Evolutionary conservation across 2,329 filamentous ascomycete species (phyloP).

Genomic region (Nannizziopsis arthrosporioides): DNA sequence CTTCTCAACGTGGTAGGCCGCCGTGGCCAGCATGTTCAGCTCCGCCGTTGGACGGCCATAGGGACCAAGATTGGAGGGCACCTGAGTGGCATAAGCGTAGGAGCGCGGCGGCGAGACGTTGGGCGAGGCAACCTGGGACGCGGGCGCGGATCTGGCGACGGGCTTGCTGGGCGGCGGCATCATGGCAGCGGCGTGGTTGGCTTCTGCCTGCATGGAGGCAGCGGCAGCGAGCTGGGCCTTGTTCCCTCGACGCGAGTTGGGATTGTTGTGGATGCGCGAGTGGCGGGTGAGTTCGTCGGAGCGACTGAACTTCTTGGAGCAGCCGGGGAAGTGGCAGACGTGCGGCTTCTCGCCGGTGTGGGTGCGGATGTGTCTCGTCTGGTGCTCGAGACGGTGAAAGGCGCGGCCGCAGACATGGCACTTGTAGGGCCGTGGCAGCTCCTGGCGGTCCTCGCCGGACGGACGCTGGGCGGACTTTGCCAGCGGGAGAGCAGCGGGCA

Average conservation of each 20-base stretch:
- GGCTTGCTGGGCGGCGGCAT: conserved; percentile 69
- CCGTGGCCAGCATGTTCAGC: conserved; percentile 57
- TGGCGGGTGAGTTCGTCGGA: conserved; percentile 95
- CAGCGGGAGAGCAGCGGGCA: conserved; percentile 32
- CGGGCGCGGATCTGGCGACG: conserved; percentile 77
- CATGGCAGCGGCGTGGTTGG: conserved; percentile 47
- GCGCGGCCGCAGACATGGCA: conserved; percentile 97
- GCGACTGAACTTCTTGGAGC: conserved; percentile 92
- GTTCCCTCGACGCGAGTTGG: conserved; percentile 87
- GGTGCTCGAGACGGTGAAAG: conserved; percentile 94
- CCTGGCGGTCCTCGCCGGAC: conserved; percentile 46
- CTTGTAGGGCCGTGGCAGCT: conserved; percentile 93
- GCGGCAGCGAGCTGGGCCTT: conserved; percentile 54
- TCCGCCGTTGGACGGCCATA: conserved; percentile 37
- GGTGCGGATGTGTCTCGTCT: conserved; percentile 82
- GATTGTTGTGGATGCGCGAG: conserved; percentile 97
- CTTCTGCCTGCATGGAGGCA: conserved; percentile 17
- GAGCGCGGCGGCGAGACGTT: conserved; percentile 93
- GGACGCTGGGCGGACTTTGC: conserved; percentile 28
- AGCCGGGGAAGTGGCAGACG: conserved; percentile 86
- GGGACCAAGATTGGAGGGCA: conserved; percentile 46
- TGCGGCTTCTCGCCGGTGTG: conserved; percentile 98
- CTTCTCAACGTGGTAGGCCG: conserved; percentile 55
- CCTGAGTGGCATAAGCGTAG: conserved; percentile 52
- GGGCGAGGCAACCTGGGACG: conserved; percentile 77